Percentiles rank a stretch among this genome's conserved stretches.
These are phyloP conservation scores for Myochromella boudieri DNA, from an alignment of 768 basidiomycete genomes.

Conservation along the genomic window DNA sequence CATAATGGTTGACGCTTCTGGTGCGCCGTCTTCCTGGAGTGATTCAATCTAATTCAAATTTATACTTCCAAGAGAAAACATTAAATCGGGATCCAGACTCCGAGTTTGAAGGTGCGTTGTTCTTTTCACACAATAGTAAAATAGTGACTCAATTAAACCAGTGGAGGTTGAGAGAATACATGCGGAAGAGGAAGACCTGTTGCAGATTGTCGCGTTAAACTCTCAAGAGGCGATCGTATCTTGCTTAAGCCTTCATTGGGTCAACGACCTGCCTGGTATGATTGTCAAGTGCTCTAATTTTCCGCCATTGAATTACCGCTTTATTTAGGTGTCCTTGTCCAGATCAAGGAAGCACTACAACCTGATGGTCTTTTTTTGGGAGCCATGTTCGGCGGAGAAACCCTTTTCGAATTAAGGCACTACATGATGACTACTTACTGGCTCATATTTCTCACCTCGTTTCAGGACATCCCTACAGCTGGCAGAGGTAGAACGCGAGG, in stretches of 20 bases:
- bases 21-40: constrained; percentile 44
- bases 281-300: constrained; percentile 2
- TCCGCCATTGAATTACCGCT: constrained; percentile 1
- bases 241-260: constrained; percentile 92
- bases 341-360: constrained; percentile 79
- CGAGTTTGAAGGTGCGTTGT: constrained; percentile 72
- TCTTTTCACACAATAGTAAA: constrained; percentile 4
- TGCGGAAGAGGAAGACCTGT: constrained; percentile 81
- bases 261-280: constrained; percentile 93
- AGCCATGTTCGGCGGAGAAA: constrained; percentile 94
- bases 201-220: constrained; percentile 60
- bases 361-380: constrained; percentile 95
- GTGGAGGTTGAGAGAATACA: constrained; percentile 78
- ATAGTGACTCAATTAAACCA: constrained; percentile 28
- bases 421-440: background rate
- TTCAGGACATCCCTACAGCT: constrained; percentile 87
- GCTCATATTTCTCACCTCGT: background rate
- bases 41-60: background rate
- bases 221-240: constrained; percentile 93
- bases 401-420: constrained; percentile 88
- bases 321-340: constrained; percentile 70
- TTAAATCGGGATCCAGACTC: constrained; percentile 76
- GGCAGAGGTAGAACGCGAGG: constrained; percentile 91
- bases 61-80: constrained; percentile 51
- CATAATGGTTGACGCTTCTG: constrained; percentile 84